Conservation (phyloP, 176 grass and related monocot species). For the Oryza coarctata region DNA sequence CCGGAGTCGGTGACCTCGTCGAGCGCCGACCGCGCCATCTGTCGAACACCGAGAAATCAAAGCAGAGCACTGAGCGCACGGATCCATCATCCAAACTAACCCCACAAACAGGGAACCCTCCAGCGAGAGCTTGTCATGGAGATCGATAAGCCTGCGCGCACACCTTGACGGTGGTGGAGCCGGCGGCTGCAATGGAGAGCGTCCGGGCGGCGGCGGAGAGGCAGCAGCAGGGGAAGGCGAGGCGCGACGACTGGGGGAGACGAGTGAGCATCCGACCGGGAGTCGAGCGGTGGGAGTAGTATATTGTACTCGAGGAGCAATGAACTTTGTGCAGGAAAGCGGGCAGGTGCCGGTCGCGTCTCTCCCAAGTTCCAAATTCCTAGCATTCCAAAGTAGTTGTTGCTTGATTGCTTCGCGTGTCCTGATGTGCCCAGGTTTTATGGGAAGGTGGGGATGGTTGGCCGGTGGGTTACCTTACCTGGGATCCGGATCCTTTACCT, state of each 20-base stretch:
- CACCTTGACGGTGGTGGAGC: not conserved
- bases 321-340: no score
- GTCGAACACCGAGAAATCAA: not conserved
- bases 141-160: not conserved
- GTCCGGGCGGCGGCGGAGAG: slow-evolving; percentile 11
- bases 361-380: no score
- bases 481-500: no score
- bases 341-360: no score
- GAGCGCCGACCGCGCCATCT: slow-evolving; percentile 80
- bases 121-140: no score
- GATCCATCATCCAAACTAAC: not conserved
- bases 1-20: slow-evolving; percentile 78
- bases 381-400: no score
- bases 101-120: not conserved
- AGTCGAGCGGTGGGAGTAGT: no score
- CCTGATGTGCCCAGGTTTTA: no score
- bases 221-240: not conserved
- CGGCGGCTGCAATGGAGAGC: not conserved
- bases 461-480: no score
- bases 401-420: no score
- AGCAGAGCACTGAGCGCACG: slow-evolving; percentile 12
- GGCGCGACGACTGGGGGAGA: not conserved
- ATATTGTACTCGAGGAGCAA: no score
- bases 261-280: not conserved
- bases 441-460: no score